These are phyloP conservation scores for Colletotrichum liaoningense DNA, from an alignment of 2,329 filamentous ascomycete genomes.

Conservation along the genomic window DNA sequence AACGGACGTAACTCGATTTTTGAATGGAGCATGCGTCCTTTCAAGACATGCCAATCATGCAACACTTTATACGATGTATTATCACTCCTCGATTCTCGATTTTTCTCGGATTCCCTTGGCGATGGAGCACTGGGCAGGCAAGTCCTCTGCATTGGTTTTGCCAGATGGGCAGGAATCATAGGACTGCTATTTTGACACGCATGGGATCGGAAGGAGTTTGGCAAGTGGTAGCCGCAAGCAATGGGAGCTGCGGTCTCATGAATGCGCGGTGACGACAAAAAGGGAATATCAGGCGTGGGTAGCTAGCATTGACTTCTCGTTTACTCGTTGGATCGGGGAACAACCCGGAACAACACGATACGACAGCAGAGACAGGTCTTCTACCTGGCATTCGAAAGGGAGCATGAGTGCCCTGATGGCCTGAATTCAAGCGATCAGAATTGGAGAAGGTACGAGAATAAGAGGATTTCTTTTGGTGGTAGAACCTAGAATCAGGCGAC, in stretches of 20 bases:
- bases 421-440: background rate
- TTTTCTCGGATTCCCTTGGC: slow-evolving; percentile 33
- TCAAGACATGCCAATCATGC: slow-evolving; percentile 15
- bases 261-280: slow-evolving; percentile 27
- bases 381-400: background rate
- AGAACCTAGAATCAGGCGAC: background rate
- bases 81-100: slow-evolving; percentile 27
- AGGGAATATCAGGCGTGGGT: slow-evolving; percentile 21
- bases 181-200: slow-evolving; percentile 35
- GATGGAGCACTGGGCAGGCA: slow-evolving; percentile 29
- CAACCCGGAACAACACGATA: background rate
- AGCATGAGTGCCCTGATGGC: background rate
- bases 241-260: slow-evolving; percentile 27
- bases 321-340: background rate
- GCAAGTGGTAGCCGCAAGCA: slow-evolving; percentile 30
- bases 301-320: slow-evolving; percentile 31
- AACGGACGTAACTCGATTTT: slow-evolving; percentile 9
- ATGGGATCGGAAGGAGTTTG: slow-evolving; percentile 36
- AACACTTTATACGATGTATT: slow-evolving; percentile 33
- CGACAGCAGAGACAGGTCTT: background rate
- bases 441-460: background rate
- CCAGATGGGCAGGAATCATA: slow-evolving; percentile 32
- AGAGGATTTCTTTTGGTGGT: background rate
- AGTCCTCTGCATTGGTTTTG: slow-evolving; percentile 19
- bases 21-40: background rate